Percentiles rank a stretch among this genome's conserved stretches.
Evolutionary conservation across 1,284 basidiomycete genomes (phyloP).

Genomic region (Cryptococcus sp.): DNA sequence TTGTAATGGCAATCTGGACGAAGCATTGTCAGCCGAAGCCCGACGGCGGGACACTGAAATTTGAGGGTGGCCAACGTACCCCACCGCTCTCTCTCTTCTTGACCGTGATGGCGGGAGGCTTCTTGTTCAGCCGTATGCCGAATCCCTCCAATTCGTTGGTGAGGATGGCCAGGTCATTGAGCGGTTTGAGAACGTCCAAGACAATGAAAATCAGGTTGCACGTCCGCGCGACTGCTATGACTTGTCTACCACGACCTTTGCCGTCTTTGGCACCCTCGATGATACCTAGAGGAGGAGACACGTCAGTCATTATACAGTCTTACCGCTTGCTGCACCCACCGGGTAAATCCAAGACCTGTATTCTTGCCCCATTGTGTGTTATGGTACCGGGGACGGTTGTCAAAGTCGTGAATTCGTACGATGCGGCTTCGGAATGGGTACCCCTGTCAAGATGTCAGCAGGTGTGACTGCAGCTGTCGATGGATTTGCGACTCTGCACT

Average conservation of each 20-base stretch:
- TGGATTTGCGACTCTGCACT: slow-evolving; percentile 7
- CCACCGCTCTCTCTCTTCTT: slow-evolving; percentile 95
- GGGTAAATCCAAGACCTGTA: slow-evolving; percentile 59
- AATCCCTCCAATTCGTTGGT: slow-evolving; percentile 94
- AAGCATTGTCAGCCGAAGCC: no score
- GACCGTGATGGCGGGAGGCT: slow-evolving; percentile 83
- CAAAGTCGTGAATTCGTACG: slow-evolving; percentile 90
- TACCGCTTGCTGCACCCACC: slow-evolving; percentile 24
- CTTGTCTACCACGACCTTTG: slow-evolving; percentile 96
- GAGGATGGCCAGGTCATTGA: slow-evolving; percentile 90
- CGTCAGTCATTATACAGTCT: background rate
- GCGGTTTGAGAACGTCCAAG: slow-evolving; percentile 94
- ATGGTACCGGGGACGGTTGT: slow-evolving; percentile 85
- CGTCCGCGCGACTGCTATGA: slow-evolving; percentile 88
- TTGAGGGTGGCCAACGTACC: slow-evolving; percentile 25
- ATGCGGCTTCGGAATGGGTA: slow-evolving; percentile 95
- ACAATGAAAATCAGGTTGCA: slow-evolving; percentile 99
- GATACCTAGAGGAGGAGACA: slow-evolving; percentile 67
- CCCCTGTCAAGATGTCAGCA: slow-evolving; percentile 56
- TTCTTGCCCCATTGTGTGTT: slow-evolving; percentile 64
- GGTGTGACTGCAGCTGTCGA: background rate
- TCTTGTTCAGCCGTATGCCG: slow-evolving; percentile 94
- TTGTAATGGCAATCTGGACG: slow-evolving; percentile 73
- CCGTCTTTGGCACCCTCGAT: slow-evolving; percentile 99
- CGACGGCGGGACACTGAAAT: background rate